These are phyloP conservation scores for Davidsoniella neocaledoniae DNA, from an alignment of 2,329 filamentous ascomycete genomes.

Conservation along the genomic window DNA sequence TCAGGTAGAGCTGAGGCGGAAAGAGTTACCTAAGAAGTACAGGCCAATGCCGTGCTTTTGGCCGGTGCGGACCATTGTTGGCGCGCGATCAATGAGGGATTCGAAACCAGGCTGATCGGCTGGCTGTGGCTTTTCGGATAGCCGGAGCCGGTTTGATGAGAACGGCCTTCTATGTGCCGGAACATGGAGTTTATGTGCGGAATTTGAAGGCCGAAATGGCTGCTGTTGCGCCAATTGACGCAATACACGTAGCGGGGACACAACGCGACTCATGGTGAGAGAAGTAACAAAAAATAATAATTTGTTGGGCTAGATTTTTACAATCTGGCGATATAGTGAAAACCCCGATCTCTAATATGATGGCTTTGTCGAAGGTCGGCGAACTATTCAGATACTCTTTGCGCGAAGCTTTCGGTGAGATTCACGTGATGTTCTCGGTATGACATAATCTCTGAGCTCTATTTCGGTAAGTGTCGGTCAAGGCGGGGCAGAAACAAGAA, in stretches of 20 bases:
- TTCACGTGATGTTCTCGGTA: too few relatives aligned
- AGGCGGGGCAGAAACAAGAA: too few relatives aligned
- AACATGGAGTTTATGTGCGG: background rate
- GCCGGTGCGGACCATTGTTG: slow-evolving; percentile 59
- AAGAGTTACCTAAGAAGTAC: slow-evolving; percentile 48
- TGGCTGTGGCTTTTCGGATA: slow-evolving; percentile 25
- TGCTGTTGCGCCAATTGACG: slow-evolving; percentile 11
- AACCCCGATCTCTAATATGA: too few relatives aligned
- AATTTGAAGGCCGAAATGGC: background rate
- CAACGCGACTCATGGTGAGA: background rate
- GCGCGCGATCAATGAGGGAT: slow-evolving; percentile 69
- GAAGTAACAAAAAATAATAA: too few relatives aligned
- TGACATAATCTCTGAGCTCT: too few relatives aligned
- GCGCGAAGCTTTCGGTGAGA: too few relatives aligned
- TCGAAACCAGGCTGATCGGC: slow-evolving; percentile 65
- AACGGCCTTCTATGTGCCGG: slow-evolving; percentile 2
- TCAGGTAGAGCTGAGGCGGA: background rate
- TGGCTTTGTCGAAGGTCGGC: too few relatives aligned
- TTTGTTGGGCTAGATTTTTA: too few relatives aligned
- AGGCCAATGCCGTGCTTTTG: slow-evolving; percentile 63
- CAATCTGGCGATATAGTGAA: too few relatives aligned
- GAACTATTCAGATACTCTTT: too few relatives aligned
- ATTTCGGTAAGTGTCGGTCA: too few relatives aligned
- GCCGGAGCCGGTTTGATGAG: slow-evolving; percentile 11
- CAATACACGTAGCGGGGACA: background rate